Conservation (phyloP, 1,284 basidiomycete species). For the Cronartium ribicola region DNA sequence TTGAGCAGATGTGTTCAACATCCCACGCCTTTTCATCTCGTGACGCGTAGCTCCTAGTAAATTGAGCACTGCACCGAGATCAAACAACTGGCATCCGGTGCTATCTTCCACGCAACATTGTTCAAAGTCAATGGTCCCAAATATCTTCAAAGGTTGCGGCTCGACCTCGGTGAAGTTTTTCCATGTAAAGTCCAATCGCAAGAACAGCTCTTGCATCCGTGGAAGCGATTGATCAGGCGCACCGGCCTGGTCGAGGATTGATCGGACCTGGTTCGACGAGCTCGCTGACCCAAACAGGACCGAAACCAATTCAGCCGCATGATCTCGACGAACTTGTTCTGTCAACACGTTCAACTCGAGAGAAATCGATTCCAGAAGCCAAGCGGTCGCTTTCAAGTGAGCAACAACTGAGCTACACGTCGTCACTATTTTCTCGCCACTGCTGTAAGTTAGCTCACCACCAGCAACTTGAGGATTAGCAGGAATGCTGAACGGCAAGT, state of each 20-base stretch:
- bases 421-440: slow-evolving; percentile 67
- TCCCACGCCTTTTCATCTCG: slow-evolving; percentile 64
- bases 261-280: slow-evolving; percentile 27
- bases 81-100: slow-evolving; percentile 40
- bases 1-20: slow-evolving; percentile 62
- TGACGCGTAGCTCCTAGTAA: slow-evolving; percentile 63
- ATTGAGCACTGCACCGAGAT: slow-evolving; percentile 47
- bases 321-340: slow-evolving; percentile 26
- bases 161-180: slow-evolving; percentile 27
- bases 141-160: slow-evolving; percentile 28
- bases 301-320: slow-evolving; percentile 24
- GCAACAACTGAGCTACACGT: slow-evolving; percentile 69
- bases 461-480: slow-evolving; percentile 53
- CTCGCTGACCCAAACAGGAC: slow-evolving; percentile 32
- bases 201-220: slow-evolving; percentile 42
- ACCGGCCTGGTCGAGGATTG: slow-evolving; percentile 34
- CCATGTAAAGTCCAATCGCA: slow-evolving; percentile 39
- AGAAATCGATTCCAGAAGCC: slow-evolving; percentile 78
- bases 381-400: slow-evolving; percentile 76
- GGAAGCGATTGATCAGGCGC: slow-evolving; percentile 42
- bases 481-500: slow-evolving; percentile 57
- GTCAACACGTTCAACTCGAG: slow-evolving; percentile 78
- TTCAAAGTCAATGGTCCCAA: slow-evolving; percentile 36
- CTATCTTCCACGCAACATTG: slow-evolving; percentile 32
- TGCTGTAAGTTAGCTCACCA: slow-evolving; percentile 67